Percentiles rank a stretch among this genome's conserved stretches.
Conservation (phyloP, 2,329 filamentous ascomycete species). For the Ceratocystiopsis minuta region DNA sequence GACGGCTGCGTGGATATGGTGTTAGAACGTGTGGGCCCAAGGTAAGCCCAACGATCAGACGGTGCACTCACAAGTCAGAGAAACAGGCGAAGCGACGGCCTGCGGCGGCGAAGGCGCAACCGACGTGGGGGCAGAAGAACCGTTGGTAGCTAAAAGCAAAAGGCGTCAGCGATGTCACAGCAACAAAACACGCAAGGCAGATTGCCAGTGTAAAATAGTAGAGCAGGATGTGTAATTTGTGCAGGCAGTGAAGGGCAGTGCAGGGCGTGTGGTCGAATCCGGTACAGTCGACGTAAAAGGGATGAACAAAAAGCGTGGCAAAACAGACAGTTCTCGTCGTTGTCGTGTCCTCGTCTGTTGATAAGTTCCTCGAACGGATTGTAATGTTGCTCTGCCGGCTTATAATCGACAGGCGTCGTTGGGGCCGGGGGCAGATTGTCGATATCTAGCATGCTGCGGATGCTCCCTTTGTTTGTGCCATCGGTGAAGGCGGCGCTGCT, state of each 20-base stretch:
- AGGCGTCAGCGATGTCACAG: constrained; percentile 22
- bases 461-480: constrained; percentile 11
- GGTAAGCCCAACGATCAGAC: not conserved
- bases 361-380: constrained; percentile 31
- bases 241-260: not conserved
- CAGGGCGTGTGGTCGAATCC: no score
- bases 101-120: constrained; percentile 20
- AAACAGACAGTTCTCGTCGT: not conserved
- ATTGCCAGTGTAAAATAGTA: no score
- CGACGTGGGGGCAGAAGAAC: constrained; percentile 7
- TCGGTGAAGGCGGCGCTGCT: constrained; percentile 18
- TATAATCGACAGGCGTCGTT: constrained; percentile 6
- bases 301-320: no score
- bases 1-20: constrained; percentile 13
- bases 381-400: constrained; percentile 23
- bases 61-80: constrained; percentile 10
- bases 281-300: no score
- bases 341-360: constrained; percentile 9
- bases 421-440: constrained; percentile 22
- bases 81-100: constrained; percentile 22
- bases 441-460: constrained; percentile 33
- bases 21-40: not conserved
- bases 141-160: constrained; percentile 21
- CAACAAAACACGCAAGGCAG: no score
- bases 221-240: no score